Base-by-base conservation (phyloP, 1,139 yeast species). In the Nakaseomyces sp. region DNA sequence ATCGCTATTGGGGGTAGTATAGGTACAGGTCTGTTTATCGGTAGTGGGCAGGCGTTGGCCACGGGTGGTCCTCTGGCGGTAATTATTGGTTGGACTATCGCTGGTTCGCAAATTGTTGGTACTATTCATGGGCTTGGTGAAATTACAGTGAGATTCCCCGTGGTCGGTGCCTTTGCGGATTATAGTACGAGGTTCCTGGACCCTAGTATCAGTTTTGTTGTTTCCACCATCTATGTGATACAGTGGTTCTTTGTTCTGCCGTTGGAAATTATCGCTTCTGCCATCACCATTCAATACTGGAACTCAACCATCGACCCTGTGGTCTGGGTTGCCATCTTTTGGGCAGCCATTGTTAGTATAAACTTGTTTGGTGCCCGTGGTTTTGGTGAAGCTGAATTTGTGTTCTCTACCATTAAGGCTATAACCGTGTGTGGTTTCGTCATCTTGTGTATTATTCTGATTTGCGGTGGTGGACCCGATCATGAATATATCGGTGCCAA, bases 1-100 rank as follows among this genome's bases (percentile, higher is more conserved):
- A 79, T 84, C 53, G 87, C 88, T 42, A 74, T 77, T 46, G 93
- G 93, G 48, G 93, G 94, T 24, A 73, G 85, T 37, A 82, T 84
- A 51, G 93, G 93, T 55, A 82, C 89, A n/a, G 86, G 84, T 51
- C 63, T 77, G 41, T 70, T 81, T 68, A 78, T 84, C 16, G 83
- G 83, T 58, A 68, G 77, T 33, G 87, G 87, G 45, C 69, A 69
- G 50, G 81, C 85, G 5, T 67, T 81, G 50, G 64, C 69, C 44
- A 64, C 67, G 24, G 83, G 82, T 55, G 89, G 89, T 41, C 88
- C 89, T 16, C 83, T 75, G 4, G 73, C 77, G 45, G 57, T 77
- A 29, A 60, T 78, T 41, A 73, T 80, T 50, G 81, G 77, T 17
- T 78, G 80, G 76, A 51, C 61, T 44, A 50, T 73, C 41, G 65